A percentile compares a stretch with the other conserved stretches of the same genome.
Conservation (phyloP, 495 filamentous ascomycete genomes). For the Gamarada debralockiae region DNA sequence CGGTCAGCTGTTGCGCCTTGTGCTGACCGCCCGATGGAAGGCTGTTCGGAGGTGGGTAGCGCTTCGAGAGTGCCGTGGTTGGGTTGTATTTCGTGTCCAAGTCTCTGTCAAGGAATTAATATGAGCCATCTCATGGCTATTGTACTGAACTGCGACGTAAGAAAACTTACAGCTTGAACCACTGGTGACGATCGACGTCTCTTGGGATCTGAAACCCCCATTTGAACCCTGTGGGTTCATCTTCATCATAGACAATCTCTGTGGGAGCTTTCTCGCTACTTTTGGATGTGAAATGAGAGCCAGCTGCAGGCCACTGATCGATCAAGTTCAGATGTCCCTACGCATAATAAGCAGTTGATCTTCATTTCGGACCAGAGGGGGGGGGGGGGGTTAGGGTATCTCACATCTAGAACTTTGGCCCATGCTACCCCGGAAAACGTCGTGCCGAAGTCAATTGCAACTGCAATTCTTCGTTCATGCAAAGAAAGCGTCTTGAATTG, state of each 20-base stretch:
- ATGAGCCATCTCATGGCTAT: neutral
- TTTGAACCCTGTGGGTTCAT: conserved; percentile 26
- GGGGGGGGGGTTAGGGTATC: neutral
- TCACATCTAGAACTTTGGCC: conserved; percentile 24
- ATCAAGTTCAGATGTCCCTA: conserved; percentile 24
- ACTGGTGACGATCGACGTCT: conserved; percentile 23
- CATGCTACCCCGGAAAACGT: conserved; percentile 33
- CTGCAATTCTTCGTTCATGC: too few relatives aligned
- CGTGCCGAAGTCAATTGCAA: conserved; percentile 47
- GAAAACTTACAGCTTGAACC: conserved; percentile 34
- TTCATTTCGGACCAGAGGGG: neutral
- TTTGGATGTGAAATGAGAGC: conserved; percentile 24
- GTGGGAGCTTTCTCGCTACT: conserved; percentile 47
- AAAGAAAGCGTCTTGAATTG: too few relatives aligned
- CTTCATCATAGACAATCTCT: conserved; percentile 30
- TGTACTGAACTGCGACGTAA: neutral
- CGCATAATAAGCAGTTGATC: neutral
- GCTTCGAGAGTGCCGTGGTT: conserved; percentile 10
- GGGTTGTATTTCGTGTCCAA: conserved; percentile 14
- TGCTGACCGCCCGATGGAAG: conserved; percentile 26
- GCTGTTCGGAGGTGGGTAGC: conserved; percentile 16
- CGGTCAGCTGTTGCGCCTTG: conserved; percentile 29
- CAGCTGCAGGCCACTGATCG: conserved; percentile 30
- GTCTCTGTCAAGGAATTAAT: conserved; percentile 16
- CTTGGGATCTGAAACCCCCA: conserved; percentile 41